Percentiles rank a stretch among this genome's conserved stretches.
These are phyloP conservation scores for Stemphylium vesicarium DNA, from an alignment of 2,329 filamentous ascomycete species.

Conservation along the genomic window DNA sequence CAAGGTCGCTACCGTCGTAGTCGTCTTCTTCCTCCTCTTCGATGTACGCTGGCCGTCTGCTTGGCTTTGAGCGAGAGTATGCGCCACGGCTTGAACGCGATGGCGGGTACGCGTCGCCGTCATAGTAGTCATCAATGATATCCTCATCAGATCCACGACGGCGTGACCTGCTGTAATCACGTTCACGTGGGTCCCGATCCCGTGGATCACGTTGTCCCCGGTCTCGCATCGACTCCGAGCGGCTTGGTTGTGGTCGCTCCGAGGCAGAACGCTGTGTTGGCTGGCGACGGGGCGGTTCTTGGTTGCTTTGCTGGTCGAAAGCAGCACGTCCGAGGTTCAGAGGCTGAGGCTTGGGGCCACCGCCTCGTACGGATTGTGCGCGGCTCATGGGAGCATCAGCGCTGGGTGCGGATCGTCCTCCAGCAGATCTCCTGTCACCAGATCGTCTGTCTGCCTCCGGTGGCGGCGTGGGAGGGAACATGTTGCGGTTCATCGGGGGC, in stretches of 20 bases:
- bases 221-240: slow-evolving; percentile 45
- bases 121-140: slow-evolving; percentile 64
- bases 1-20: slow-evolving; percentile 72
- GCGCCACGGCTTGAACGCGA: slow-evolving; percentile 34
- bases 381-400: slow-evolving; percentile 50
- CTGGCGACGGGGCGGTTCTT: slow-evolving; percentile 43
- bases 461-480: slow-evolving; percentile 98
- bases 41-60: slow-evolving; percentile 67
- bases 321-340: slow-evolving; percentile 57
- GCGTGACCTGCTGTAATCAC: slow-evolving; percentile 33
- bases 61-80: slow-evolving; percentile 37
- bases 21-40: slow-evolving; percentile 83
- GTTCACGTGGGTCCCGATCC: slow-evolving; percentile 8
- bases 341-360: slow-evolving; percentile 56
- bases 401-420: slow-evolving; percentile 20
- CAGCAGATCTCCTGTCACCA: slow-evolving; percentile 24
- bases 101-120: slow-evolving; percentile 67
- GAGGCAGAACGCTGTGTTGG: slow-evolving; percentile 52
- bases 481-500: slow-evolving; percentile 76
- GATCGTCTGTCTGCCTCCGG: slow-evolving; percentile 74
- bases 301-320: slow-evolving; percentile 50
- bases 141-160: slow-evolving; percentile 56
- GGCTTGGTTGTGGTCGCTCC: slow-evolving; percentile 50
- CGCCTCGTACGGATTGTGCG: slow-evolving; percentile 57
- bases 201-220: slow-evolving; percentile 19